A percentile compares a stretch with the other conserved stretches of the same genome.
Conservation (phyloP, 441 rosid genomes). For the Melastoma candidum region DNA sequence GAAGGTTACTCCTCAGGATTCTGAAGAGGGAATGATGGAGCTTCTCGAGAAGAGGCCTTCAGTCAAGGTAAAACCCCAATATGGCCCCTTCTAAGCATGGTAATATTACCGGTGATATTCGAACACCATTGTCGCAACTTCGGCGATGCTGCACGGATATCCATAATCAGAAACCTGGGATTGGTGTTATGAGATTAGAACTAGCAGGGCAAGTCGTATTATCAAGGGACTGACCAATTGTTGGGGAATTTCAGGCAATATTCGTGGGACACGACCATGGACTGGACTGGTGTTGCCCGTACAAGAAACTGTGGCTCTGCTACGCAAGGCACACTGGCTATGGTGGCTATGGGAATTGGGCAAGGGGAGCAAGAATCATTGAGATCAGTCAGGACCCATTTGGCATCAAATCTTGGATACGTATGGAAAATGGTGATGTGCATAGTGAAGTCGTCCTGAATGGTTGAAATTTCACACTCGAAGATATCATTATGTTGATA, state of each 20-base stretch:
- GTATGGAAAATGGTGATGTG: constrained; percentile 65
- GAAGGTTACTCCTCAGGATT: constrained; percentile 68
- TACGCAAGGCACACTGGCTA: constrained; percentile 82
- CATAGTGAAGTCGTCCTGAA: constrained; percentile 52
- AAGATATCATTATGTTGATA: no score
- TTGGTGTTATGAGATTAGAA: no score
- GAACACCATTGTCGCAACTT: no score
- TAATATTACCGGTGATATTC: no score
- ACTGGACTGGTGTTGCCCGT: constrained; percentile 91
- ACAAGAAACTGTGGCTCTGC: constrained; percentile 69
- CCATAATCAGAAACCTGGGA: no score
- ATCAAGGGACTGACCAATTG: no score
- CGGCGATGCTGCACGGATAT: no score
- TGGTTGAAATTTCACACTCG: constrained; percentile 9
- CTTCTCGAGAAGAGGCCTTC: constrained; percentile 51
- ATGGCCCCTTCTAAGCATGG: no score
- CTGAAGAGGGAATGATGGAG: constrained; percentile 64
- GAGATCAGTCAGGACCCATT: constrained; percentile 54
- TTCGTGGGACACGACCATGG: constrained; percentile 96
- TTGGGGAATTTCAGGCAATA: constrained; percentile 42
- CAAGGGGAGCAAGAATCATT: constrained; percentile 66
- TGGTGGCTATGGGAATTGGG: constrained; percentile 54
- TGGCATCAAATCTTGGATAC: constrained; percentile 67
- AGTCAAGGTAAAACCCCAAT: constrained; percentile 43
- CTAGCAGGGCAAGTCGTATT: no score